These are phyloP conservation scores for Hibiscus mutabilis DNA, from an alignment of 345 rosid genomes.

Conservation along the genomic window DNA sequence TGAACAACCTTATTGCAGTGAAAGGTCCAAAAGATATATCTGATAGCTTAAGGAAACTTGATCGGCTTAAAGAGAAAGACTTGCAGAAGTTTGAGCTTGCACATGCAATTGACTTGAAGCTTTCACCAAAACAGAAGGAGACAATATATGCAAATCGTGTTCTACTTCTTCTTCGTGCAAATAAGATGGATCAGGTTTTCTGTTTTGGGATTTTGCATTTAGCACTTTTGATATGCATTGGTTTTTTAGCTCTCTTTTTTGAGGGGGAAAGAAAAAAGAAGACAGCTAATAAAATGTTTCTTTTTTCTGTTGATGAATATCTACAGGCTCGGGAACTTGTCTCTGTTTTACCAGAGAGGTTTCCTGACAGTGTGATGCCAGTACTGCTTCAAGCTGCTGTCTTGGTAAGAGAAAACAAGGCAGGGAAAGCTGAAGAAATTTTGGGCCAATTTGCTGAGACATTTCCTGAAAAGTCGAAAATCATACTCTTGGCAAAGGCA, in stretches of 20 bases:
- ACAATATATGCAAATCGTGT: conserved; percentile 70
- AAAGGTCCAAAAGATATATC: conserved; percentile 77
- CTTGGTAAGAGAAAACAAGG: conserved; percentile 78
- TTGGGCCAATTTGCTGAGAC: conserved; percentile 60
- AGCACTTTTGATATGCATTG: conserved; percentile 2
- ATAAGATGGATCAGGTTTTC: conserved; percentile 86
- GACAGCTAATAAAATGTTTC: neutral
- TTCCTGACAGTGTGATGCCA: conserved; percentile 59
- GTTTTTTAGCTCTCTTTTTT: neutral
- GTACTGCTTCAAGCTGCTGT: conserved; percentile 19
- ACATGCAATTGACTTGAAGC: conserved; percentile 59
- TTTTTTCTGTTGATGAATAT: conserved; percentile 13
- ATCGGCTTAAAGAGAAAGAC: conserved; percentile 66
- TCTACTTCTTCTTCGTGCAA: conserved; percentile 84
- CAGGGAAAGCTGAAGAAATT: conserved; percentile 74
- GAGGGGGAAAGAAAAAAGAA: neutral
- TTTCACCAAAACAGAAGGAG: conserved; percentile 47
- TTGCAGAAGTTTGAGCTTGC: conserved; percentile 56
- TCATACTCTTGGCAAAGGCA: conserved; percentile 74
- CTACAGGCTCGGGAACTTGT: conserved; percentile 86
- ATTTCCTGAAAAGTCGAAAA: conserved; percentile 48
- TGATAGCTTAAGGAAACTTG: conserved; percentile 80
- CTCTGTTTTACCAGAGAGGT: conserved; percentile 47
- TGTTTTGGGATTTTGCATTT: conserved; percentile 5
- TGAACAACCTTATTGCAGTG: conserved; percentile 66